Evolutionary conservation across 1,284 basidiomycete genomes (phyloP).

Genomic region (Rhodotorula sp.): DNA sequence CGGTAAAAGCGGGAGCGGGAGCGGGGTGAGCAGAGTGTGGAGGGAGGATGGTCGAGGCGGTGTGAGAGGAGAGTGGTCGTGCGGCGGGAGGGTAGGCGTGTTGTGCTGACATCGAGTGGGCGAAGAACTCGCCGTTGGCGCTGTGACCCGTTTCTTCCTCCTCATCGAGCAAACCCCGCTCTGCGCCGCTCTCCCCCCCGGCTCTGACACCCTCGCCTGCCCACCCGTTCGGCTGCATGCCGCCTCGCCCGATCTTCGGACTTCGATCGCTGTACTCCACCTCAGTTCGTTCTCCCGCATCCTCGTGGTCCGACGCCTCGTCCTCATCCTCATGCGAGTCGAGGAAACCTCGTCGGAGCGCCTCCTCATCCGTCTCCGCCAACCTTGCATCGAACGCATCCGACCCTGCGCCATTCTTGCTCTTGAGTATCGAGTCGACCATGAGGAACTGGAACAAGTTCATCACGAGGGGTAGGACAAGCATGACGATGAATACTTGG

Average conservation of each 20-base stretch:
- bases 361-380: constrained; percentile 49
- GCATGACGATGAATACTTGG: constrained; percentile 70
- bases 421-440: constrained; percentile 69
- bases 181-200: neutral
- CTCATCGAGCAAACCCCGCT: neutral
- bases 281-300: neutral
- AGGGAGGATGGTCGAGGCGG: neutral
- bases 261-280: neutral
- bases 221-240: neutral
- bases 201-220: too few relatives aligned
- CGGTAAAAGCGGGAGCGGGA: too few relatives aligned
- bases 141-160: neutral
- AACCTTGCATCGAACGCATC: neutral
- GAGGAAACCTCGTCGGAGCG: constrained; percentile 60
- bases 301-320: neutral
- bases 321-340: constrained; percentile 59
- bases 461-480: constrained; percentile 68
- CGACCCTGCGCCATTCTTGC: constrained; percentile 16
- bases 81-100: neutral
- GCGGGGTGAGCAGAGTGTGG: neutral
- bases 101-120: neutral
- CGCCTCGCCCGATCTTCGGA: neutral
- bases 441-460: constrained; percentile 39
- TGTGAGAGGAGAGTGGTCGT: neutral
- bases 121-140: neutral